Evolutionary conservation across 345 rosid species (phyloP).

Genomic region (Camelina sativa): DNA sequence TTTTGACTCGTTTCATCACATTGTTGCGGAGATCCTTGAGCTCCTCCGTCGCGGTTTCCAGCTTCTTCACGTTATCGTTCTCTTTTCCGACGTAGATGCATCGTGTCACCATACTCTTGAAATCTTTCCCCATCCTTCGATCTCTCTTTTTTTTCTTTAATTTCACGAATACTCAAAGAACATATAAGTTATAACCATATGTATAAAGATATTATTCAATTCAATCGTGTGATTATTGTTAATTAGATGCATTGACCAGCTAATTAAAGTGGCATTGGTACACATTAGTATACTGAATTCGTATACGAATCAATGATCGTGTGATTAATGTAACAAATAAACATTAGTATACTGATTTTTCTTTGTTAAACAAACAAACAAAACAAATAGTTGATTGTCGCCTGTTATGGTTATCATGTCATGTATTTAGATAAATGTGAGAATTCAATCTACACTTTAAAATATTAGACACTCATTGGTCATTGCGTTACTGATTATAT

Average conservation of each 20-base stretch:
- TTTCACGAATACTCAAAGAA: not conserved
- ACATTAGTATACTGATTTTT: not conserved
- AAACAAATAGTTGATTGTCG: not conserved
- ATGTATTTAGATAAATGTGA: no score
- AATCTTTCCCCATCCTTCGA: slow-evolving; percentile 42
- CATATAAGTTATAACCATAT: slow-evolving; percentile 15
- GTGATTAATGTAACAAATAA: slow-evolving; percentile 22
- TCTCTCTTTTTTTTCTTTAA: not conserved
- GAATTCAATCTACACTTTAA: no score
- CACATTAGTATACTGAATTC: not conserved
- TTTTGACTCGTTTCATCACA: slow-evolving; percentile 37
- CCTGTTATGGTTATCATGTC: slow-evolving; percentile 32
- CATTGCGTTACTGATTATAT: slow-evolving; percentile 8
- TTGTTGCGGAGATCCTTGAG: slow-evolving; percentile 40
- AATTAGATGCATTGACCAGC: slow-evolving; percentile 20
- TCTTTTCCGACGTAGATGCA: slow-evolving; percentile 47
- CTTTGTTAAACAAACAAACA: not conserved
- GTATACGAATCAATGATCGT: slow-evolving; percentile 10
- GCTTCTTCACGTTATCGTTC: slow-evolving; percentile 39
- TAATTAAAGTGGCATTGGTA: no score
- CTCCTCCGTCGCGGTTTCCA: slow-evolving; percentile 36
- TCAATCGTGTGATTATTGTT: slow-evolving; percentile 31
- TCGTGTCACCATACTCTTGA: slow-evolving; percentile 46
- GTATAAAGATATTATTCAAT: not conserved
- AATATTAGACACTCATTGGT: no score